Evolutionary conservation across 768 basidiomycete genomes (phyloP).

Genomic region (Kwoniella newhampshirensis): DNA sequence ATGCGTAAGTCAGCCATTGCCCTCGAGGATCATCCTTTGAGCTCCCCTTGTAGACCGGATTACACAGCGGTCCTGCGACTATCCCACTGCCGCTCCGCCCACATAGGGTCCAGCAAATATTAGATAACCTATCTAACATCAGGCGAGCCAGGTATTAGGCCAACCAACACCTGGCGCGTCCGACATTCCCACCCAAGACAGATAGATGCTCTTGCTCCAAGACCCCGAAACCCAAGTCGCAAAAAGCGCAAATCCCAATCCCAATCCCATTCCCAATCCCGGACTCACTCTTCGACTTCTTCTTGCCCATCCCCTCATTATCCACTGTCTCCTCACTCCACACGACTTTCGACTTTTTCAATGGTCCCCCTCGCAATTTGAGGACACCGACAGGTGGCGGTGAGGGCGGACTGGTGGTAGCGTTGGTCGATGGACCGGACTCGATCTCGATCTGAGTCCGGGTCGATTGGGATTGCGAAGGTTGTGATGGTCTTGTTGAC

Average conservation of each 20-base stretch:
- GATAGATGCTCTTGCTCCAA: too few species aligned
- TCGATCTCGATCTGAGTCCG: constrained; percentile 8
- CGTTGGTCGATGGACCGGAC: constrained; percentile 1
- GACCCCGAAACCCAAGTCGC: neutral
- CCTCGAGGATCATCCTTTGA: too few species aligned
- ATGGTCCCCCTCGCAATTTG: constrained; percentile 62
- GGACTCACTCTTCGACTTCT: constrained; percentile 88
- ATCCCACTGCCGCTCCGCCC: too few species aligned
- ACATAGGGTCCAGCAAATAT: too few species aligned
- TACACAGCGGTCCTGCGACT: too few species aligned
- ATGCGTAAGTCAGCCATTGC: neutral
- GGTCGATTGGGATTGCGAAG: neutral
- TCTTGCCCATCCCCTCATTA: constrained; percentile 84
- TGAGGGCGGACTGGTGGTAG: constrained; percentile 53
- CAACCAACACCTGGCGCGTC: too few species aligned
- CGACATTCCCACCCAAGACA: too few species aligned
- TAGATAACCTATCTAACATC: too few species aligned
- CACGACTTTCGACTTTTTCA: constrained; percentile 63
- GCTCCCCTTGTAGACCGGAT: too few species aligned
- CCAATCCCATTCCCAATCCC: too few species aligned
- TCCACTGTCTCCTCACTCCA: constrained; percentile 87
- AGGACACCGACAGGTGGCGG: constrained; percentile 58
- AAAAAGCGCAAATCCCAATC: neutral
- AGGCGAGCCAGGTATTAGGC: too few species aligned
- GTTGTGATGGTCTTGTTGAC: constrained; percentile 6